Evolutionary conservation across 257 asterid species (phyloP).

Genomic region (Plantago elongata): DNA sequence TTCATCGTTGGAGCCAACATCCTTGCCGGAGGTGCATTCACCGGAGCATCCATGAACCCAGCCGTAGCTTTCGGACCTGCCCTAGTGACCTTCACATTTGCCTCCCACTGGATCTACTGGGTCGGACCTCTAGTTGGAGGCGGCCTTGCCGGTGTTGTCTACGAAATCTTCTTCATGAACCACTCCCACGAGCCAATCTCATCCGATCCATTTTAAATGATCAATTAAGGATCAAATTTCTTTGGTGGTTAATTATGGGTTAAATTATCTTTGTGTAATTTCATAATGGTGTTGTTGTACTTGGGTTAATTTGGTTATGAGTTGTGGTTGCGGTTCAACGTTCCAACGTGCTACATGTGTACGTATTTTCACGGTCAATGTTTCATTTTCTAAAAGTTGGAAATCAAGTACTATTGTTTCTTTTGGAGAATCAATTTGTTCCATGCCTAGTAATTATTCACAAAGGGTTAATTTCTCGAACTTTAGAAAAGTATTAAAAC

Average conservation of each 20-base stretch:
- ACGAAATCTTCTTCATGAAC: constrained; percentile 51
- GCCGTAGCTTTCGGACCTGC: constrained; percentile 79
- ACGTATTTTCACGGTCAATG: no score
- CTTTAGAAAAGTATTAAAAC: no score
- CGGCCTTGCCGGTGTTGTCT: constrained; percentile 52
- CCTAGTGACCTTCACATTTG: constrained; percentile 53
- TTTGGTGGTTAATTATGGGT: not conserved
- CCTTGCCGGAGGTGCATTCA: constrained; percentile 64
- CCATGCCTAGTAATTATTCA: no score
- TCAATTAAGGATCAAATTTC: not conserved
- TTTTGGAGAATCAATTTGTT: no score
- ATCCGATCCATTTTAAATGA: no score
- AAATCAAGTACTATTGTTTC: no score
- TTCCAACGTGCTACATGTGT: no score
- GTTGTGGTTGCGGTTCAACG: no score
- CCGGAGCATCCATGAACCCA: constrained; percentile 87
- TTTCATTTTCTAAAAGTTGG: no score
- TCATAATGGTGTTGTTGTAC: no score
- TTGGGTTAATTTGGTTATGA: no score
- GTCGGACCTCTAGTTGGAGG: constrained; percentile 70
- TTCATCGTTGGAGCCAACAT: constrained; percentile 71
- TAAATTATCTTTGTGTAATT: not conserved
- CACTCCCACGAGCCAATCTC: constrained; percentile 53
- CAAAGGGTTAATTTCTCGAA: no score
- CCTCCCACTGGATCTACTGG: constrained; percentile 73